Base-by-base conservation (phyloP, 1,284 basidiomycete species). In the Malassezia globosa region DNA sequence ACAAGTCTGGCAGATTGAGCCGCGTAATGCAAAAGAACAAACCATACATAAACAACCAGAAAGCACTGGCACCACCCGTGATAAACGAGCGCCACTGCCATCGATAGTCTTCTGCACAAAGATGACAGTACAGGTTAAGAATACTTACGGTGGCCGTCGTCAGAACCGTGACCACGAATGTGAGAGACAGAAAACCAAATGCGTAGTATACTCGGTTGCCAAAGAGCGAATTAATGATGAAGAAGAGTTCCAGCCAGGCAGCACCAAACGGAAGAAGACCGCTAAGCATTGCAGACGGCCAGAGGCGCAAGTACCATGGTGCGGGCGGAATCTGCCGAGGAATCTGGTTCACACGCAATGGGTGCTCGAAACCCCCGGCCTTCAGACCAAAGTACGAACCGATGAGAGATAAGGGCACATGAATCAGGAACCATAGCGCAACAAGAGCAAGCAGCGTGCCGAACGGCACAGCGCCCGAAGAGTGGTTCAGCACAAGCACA, bases 51-150 rank as follows among this genome's bases (percentile, higher is more conserved):
- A 94, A 76, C 26, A 96, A 75, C 90, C 92, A 97, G 72, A 94
- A 82, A 0, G 89, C 84, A 52, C 84, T 86, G 18, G 88, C 88
- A 5, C 89, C 92, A 25, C 90, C 92, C n/a, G 83, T 84, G 57
- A 94, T 71, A 78, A 96, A 95, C 4, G 87, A 79, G 35, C 88
- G 80, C 90, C 92, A 96, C 57, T 97, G 90, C 90, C 90, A 97
- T 56, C 87, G 78, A 74, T 95, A 96, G 66, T 97, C 90, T 72
- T 96, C 92, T 8, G 87, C 84, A 59, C 90, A 96, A 13, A 97
- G 79, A 50, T 83, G 78, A 72, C 95, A 95, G 76, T 97, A 73
- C 58, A 59, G 48, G 21, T 60, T 62, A 16, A 61, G 55, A 44
- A 67, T 62, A 7, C 60, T 56, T 22, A 69, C 65, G 2, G 65